These are phyloP conservation scores for Kodamaea laetipori DNA, from an alignment of 805 yeast genomes.

Conservation along the genomic window DNA sequence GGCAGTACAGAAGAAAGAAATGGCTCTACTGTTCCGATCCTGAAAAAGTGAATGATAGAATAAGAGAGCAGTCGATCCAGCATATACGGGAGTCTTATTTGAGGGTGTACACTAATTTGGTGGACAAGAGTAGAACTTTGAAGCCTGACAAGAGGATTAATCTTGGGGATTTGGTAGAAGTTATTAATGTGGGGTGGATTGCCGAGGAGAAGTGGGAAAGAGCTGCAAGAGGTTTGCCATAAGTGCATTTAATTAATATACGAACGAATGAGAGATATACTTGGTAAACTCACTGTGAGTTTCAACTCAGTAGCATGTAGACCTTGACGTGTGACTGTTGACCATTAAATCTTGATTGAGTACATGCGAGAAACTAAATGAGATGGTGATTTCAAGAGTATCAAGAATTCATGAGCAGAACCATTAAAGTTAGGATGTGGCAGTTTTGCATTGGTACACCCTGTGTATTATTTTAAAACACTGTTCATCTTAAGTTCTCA, in stretches of 20 bases:
- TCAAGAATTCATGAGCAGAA: too few relatives aligned
- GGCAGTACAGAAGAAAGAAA: constrained; percentile 67
- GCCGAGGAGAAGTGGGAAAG: constrained; percentile 74
- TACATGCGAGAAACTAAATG: too few relatives aligned
- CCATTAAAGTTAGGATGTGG: too few relatives aligned
- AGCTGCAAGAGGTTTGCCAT: constrained; percentile 43
- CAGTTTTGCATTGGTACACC: too few relatives aligned
- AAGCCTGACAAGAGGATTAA: constrained; percentile 63
- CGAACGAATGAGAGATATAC: background rate
- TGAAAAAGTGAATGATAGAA: constrained; percentile 21
- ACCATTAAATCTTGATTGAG: too few relatives aligned
- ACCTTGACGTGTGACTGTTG: too few relatives aligned
- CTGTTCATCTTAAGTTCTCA: too few relatives aligned
- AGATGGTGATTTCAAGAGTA: too few relatives aligned
- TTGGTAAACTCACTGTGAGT: too few relatives aligned
- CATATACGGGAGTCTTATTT: constrained; percentile 53
- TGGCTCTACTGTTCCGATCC: constrained; percentile 57
- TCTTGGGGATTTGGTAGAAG: constrained; percentile 66
- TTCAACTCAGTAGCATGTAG: too few relatives aligned
- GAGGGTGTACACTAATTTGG: constrained; percentile 66
- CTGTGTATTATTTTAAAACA: too few relatives aligned
- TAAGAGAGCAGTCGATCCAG: constrained; percentile 24
- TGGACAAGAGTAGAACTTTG: constrained; percentile 67
- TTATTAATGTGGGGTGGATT: constrained; percentile 85
- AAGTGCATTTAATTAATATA: background rate